Percentiles rank a stretch among this genome's conserved stretches.
phyloP scores from a whole-genome alignment of 2,329 filamentous ascomycete species.

The Exutisphaerella laricina region DNA sequence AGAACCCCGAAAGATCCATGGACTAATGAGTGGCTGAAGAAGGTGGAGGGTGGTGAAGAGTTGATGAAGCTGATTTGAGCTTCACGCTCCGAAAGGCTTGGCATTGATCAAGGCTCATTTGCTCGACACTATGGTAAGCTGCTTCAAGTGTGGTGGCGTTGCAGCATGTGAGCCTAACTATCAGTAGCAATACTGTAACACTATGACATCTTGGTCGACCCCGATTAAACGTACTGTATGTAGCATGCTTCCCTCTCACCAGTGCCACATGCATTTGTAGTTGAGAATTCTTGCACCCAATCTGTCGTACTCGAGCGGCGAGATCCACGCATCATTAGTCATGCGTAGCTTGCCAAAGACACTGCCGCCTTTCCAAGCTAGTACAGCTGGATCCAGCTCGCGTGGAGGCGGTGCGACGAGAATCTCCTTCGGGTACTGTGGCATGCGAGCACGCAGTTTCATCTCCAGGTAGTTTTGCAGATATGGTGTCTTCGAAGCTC shows the following conservation, averaged over 20 bases:
- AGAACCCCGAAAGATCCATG: conserved; percentile 6
- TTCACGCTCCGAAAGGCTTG: no score
- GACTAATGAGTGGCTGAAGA: conserved; percentile 5
- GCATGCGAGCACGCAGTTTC: conserved; percentile 59
- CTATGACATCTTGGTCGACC: no score
- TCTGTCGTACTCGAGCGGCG: conserved; percentile 78
- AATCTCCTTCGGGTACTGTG: conserved; percentile 60
- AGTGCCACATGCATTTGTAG: conserved; percentile 68
- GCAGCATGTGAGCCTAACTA: no score
- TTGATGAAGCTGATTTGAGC: conserved; percentile 3
- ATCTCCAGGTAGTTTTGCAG: conserved; percentile 82
- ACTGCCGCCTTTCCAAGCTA: conserved; percentile 95
- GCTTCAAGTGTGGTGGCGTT: no score
- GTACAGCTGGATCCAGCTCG: conserved; percentile 95
- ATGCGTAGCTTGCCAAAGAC: conserved; percentile 83
- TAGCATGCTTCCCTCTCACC: conserved; percentile 32
- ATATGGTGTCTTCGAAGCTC: conserved; percentile 72
- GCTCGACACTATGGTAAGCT: no score
- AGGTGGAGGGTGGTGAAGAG: conserved; percentile 2
- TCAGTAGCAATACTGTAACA: no score
- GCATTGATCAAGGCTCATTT: no score
- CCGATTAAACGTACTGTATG: neutral
- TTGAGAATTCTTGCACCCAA: conserved; percentile 75
- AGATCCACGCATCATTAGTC: conserved; percentile 95
- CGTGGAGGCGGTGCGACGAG: conserved; percentile 67